Conservation (phyloP, 345 rosid species). For the Bruguiera sexangula region DNA sequence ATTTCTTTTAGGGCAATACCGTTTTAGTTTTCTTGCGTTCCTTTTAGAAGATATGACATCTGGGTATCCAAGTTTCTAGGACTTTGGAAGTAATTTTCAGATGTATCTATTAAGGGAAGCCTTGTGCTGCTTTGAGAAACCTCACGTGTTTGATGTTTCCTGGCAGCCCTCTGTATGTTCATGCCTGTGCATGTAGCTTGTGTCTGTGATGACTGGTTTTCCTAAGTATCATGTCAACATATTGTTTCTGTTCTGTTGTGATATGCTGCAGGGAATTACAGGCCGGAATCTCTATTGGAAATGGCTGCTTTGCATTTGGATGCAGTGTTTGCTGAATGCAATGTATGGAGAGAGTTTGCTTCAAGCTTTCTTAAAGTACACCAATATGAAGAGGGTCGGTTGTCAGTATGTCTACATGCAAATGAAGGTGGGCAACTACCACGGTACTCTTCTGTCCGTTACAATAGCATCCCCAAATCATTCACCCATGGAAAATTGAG, state of each 20-base stretch:
- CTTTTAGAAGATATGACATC: too few species aligned
- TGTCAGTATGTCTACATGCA: slow-evolving; percentile 47
- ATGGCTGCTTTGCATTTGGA: slow-evolving; percentile 88
- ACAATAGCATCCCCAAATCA: slow-evolving; percentile 38
- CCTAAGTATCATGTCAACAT: background rate
- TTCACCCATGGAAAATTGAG: slow-evolving; percentile 34
- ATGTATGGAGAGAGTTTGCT: slow-evolving; percentile 73
- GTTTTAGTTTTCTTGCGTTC: too few species aligned
- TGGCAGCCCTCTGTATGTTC: too few species aligned
- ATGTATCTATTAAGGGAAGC: too few species aligned
- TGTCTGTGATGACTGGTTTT: background rate
- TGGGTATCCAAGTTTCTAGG: too few species aligned
- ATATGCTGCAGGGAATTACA: slow-evolving; percentile 51
- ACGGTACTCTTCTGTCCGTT: slow-evolving; percentile 31
- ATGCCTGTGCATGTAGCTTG: too few species aligned
- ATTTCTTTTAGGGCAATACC: too few species aligned
- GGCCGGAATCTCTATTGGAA: slow-evolving; percentile 49
- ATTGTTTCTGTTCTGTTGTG: background rate
- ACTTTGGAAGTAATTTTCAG: too few species aligned
- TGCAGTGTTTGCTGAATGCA: slow-evolving; percentile 41
- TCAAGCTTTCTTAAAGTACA: slow-evolving; percentile 51
- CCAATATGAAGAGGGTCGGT: slow-evolving; percentile 50
- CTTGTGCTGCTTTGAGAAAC: too few species aligned
- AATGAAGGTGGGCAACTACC: slow-evolving; percentile 31
- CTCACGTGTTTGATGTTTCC: too few species aligned